Evolutionary conservation across 2,329 filamentous ascomycete genomes (phyloP), one percentile per base, ranked within the genome.

Genomic region (Aureobasidium leucospermi): DNA sequence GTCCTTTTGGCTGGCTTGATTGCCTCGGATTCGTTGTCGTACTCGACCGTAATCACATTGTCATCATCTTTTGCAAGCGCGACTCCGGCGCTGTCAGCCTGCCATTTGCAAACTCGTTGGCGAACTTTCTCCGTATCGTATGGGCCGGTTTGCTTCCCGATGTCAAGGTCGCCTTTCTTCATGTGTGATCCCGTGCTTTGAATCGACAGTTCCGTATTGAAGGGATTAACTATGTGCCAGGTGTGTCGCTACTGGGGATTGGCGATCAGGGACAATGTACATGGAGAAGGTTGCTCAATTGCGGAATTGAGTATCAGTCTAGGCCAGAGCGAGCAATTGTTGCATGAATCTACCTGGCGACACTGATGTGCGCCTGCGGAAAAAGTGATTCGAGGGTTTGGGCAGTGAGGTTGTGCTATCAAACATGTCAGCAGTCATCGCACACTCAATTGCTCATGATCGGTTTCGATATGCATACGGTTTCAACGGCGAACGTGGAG

Each of bases 61-160:
- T 88, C 75, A 1, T 80, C 79, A 59, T 81, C 76, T 31, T 39
- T 32, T 9, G 16, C 7, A 2, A 76, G 79, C 3, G 87, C 81
- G 29, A 85, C 86, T 6, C 82, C 81, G 36, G 86, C 88, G 67
- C 88, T 90, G 65, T 86, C 79, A 68, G 87, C 87, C 73, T 96
- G 90, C 91, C 91, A 96, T 73, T 86, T 82, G 66, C 86, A 87
- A 57, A 96, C 89, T 67, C 91, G 85, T 65, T 89, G 87, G 63
- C 83, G 83, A 49, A 95, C 88, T n/a, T 49, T 45, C 7, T 55
- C 42, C 3, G 43, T 58, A 31, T 60, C 48, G 31, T 47, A 58
- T 1, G 36, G 43, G 10, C 57, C 62, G n/a, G 39, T 31, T 28
- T 62, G 60, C 38, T 60, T 56, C 15, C 52, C 58, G 32, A 58